Evolutionary conservation across 306 rosid species (phyloP).

Genomic region (Neltuma alba): DNA sequence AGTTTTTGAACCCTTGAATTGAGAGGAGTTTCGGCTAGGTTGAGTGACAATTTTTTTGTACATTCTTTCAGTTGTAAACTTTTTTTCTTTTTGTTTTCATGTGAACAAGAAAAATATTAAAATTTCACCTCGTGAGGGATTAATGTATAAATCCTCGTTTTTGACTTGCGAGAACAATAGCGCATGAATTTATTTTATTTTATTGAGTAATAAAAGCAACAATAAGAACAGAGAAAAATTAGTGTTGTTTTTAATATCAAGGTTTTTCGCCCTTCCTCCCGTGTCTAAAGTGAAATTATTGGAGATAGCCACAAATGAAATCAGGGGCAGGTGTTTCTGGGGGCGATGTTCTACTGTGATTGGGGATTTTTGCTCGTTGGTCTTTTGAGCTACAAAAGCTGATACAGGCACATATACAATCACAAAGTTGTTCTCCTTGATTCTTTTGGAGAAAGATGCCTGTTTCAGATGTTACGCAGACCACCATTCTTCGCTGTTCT

Average conservation of each 20-base stretch:
- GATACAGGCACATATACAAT: background rate
- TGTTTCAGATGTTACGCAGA: conserved; percentile 1
- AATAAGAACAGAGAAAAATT: too few relatives aligned
- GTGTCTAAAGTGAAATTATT: background rate
- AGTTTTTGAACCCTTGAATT: too few relatives aligned
- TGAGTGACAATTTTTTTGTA: background rate
- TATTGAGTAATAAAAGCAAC: too few relatives aligned
- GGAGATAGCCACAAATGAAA: background rate
- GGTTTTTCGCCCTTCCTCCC: background rate
- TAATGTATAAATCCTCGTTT: background rate
- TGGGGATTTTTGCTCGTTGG: background rate
- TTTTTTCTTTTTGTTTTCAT: too few relatives aligned
- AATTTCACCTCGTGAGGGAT: background rate
- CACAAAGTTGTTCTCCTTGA: background rate
- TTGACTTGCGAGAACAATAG: too few relatives aligned
- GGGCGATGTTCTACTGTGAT: background rate
- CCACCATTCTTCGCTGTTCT: background rate
- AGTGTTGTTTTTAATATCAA: background rate
- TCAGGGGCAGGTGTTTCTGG: background rate
- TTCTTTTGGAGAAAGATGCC: background rate
- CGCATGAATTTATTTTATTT: too few relatives aligned
- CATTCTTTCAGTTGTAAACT: too few relatives aligned
- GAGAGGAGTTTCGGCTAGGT: too few relatives aligned
- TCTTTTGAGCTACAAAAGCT: background rate
- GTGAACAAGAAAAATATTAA: too few relatives aligned